Evolutionary conservation across 1,284 basidiomycete genomes (phyloP).

Genomic region (Tilletiopsis washingtonensis): DNA sequence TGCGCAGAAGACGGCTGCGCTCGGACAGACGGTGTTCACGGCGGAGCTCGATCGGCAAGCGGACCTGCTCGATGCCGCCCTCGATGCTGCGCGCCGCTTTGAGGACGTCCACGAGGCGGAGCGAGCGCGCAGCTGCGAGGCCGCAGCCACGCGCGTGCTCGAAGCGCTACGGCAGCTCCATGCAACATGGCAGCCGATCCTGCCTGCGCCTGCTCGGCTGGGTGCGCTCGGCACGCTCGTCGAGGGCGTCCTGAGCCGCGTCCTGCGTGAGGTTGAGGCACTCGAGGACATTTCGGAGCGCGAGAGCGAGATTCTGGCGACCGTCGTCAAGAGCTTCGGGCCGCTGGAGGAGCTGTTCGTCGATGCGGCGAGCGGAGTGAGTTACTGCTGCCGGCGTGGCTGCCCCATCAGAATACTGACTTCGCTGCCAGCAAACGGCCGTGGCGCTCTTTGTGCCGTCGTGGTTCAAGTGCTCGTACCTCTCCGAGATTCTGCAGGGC

Average conservation of each 20-base stretch:
- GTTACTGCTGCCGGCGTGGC: slow-evolving; percentile 8
- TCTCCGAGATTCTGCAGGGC: slow-evolving; percentile 38
- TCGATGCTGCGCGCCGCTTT: slow-evolving; percentile 66
- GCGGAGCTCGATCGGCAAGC: slow-evolving; percentile 49
- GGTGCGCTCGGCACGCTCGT: slow-evolving; percentile 61
- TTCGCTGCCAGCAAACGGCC: slow-evolving; percentile 58
- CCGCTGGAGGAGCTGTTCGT: slow-evolving; percentile 72
- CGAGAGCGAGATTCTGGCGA: slow-evolving; percentile 74
- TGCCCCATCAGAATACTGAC: neutral
- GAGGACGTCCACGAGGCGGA: slow-evolving; percentile 64
- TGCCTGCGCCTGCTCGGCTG: slow-evolving; percentile 32
- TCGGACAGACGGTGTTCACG: slow-evolving; percentile 28
- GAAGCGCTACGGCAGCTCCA: slow-evolving; percentile 62
- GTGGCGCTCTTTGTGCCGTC: slow-evolving; percentile 36
- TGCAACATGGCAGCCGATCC: slow-evolving; percentile 63
- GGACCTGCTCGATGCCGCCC: slow-evolving; percentile 50
- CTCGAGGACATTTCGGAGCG: slow-evolving; percentile 82
- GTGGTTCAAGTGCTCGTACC: slow-evolving; percentile 45
- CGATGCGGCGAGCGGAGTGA: slow-evolving; percentile 55
- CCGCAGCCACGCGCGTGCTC: slow-evolving; percentile 60
- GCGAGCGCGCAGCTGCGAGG: slow-evolving; percentile 72
- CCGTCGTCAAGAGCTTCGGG: slow-evolving; percentile 66
- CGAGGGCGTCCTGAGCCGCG: slow-evolving; percentile 62
- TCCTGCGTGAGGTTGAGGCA: slow-evolving; percentile 68
- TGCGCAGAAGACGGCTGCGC: slow-evolving; percentile 15